Percentiles rank a stretch among this genome's conserved stretches.
These are phyloP conservation scores for Hypoxylon sp. DNA, from an alignment of 2,329 filamentous ascomycete genomes.

Conservation along the genomic window DNA sequence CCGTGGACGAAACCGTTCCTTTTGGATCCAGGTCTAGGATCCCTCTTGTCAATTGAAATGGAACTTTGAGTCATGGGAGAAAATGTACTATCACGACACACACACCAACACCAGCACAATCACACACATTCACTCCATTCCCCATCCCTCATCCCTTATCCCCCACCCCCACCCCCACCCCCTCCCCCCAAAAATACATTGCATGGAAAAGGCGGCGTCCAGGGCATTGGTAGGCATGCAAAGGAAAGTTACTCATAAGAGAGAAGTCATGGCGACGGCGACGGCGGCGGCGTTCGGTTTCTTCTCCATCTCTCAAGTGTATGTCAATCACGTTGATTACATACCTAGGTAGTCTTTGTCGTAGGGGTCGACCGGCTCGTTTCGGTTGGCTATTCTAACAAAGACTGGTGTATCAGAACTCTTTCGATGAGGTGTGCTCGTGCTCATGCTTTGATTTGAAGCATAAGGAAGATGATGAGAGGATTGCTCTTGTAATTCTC, in stretches of 20 bases:
- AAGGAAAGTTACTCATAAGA: slow-evolving; percentile 11
- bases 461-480: too few relatives aligned
- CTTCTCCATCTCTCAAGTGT: not conserved
- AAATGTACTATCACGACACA: slow-evolving; percentile 3
- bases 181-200: slow-evolving; percentile 15
- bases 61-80: not conserved
- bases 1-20: not conserved
- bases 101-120: slow-evolving; percentile 11
- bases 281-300: slow-evolving; percentile 16
- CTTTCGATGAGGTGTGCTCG: not conserved
- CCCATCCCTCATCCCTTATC: too few relatives aligned
- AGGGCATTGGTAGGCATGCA: slow-evolving; percentile 17
- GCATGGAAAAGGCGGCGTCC: slow-evolving; percentile 37
- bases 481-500: too few relatives aligned
- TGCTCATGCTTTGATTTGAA: not conserved
- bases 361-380: not conserved
- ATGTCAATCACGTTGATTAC: not conserved
- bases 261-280: slow-evolving; percentile 14
- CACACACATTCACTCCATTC: slow-evolving; percentile 3
- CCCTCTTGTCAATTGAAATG: not conserved
- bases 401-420: not conserved
- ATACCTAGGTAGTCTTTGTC: too few relatives aligned
- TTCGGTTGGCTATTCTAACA: not conserved
- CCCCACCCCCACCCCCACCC: too few relatives aligned
- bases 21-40: not conserved